These are phyloP conservation scores for Arthrobotrys pseudoclavata DNA, from an alignment of 2,329 filamentous ascomycete genomes.

Conservation along the genomic window DNA sequence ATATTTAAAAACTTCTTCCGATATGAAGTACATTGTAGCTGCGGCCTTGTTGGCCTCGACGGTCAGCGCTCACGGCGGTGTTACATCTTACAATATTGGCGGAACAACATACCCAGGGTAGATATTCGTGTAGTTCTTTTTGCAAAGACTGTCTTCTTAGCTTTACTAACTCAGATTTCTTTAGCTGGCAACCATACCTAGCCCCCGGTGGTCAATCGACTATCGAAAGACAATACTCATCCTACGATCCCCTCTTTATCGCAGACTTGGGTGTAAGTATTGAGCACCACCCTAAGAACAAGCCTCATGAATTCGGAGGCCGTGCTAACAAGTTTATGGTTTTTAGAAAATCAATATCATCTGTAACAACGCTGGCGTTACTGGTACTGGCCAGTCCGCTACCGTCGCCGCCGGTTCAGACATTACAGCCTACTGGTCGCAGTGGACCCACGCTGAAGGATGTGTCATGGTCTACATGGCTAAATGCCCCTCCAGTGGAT, in stretches of 20 bases:
- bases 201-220: constrained; percentile 39
- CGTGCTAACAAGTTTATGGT: not conserved
- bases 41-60: constrained; percentile 55
- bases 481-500: constrained; percentile 68
- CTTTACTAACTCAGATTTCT: not conserved
- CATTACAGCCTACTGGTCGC: constrained; percentile 70
- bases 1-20: constrained; percentile 3
- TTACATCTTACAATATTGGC: constrained; percentile 39
- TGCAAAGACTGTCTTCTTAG: not conserved
- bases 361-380: constrained; percentile 51
- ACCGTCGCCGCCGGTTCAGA: constrained; percentile 69
- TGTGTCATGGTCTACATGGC: constrained; percentile 73
- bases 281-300: not conserved
- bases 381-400: constrained; percentile 64
- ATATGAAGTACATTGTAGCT: constrained; percentile 52
- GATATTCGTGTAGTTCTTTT: not conserved
- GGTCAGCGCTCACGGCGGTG: constrained; percentile 56
- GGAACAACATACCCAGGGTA: constrained; percentile 46
- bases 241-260: constrained; percentile 44
- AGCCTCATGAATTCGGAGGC: no score
- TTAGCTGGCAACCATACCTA: constrained; percentile 55
- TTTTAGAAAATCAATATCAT: constrained; percentile 49
- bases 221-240: constrained; percentile 50
- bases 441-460: constrained; percentile 74
- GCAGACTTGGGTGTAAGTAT: constrained; percentile 39